A percentile compares a stretch with the other conserved stretches of the same genome.
Evolutionary conservation across 2,329 filamentous ascomycete genomes (phyloP).

Genomic region (Mycosphaerella arachidis): DNA sequence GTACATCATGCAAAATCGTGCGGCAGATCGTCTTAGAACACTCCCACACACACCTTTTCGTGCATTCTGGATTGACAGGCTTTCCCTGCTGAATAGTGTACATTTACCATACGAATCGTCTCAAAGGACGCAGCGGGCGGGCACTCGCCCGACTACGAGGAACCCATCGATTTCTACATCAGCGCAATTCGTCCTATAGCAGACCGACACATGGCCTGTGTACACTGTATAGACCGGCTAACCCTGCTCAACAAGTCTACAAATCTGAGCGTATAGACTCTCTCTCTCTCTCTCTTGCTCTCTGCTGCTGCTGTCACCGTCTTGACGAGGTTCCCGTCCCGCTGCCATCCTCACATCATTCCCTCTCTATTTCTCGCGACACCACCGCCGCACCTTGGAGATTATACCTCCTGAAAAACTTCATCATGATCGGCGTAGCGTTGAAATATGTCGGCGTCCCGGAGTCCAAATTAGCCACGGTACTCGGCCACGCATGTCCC

Average conservation of each 20-base stretch:
- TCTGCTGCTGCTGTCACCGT: no score
- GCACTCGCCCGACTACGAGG: no score
- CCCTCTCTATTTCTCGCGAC: no score
- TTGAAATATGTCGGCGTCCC: conserved; percentile 1
- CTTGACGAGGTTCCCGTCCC: no score
- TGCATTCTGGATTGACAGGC: background rate
- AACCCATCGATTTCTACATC: no score
- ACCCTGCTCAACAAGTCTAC: no score
- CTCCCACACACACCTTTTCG: background rate
- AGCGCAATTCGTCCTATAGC: no score
- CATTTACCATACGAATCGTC: background rate
- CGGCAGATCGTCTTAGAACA: background rate
- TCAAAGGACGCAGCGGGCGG: background rate
- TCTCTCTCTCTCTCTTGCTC: no score
- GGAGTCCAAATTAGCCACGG: background rate
- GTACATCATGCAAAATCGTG: background rate
- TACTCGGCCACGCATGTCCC: conserved; percentile 1
- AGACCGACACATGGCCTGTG: no score
- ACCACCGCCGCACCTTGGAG: background rate
- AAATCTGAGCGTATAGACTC: no score
- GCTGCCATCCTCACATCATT: no score
- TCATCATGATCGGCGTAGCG: conserved; percentile 3
- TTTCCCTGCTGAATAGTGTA: background rate
- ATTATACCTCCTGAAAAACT: background rate
- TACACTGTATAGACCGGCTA: no score